Base-by-base conservation (phyloP, 306 rosid genomes). In the Argentina anserina region DNA sequence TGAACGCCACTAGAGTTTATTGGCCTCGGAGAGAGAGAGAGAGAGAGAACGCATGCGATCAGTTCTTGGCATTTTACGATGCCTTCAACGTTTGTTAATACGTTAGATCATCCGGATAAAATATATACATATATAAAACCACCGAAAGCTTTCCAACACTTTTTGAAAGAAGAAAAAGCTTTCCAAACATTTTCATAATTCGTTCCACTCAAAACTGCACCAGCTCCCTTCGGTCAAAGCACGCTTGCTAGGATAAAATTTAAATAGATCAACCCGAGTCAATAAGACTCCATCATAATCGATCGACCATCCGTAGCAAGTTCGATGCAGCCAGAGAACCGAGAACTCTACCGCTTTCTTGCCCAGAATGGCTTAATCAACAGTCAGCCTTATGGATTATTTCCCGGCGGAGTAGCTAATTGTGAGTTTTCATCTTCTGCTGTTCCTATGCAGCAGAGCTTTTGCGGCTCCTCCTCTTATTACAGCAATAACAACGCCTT, bases 381-480 rank as follows among this genome's bases (percentile, higher is more conserved):
- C 72, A 58, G 46, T 21, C 47, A 81, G 4, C 74, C 75, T 0
- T 81, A 78, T 39, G 75, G 56, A 23, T 31, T 40, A 9, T 53
- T 40, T 59, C 78, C 81, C 0, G 76, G 12, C 20, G 37, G 37
- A 28, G 39, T 28, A 13, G 20, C 21, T 28, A 12, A 58, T 5
- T 28, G 37, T 58, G 64, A 61, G 66, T 31, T 31, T 3, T 61
- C 66, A 61, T 15, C 66, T 5, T 14, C 37, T 13, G 36, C 64
- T 6, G 20, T 14, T 12, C 66, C 81, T 14, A 80, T 84, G 84
- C 95, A 87, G 85, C 95, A 87, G 3, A 85, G 83, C 80, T 82
- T 90, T 9, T 89, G 90, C 17, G 84, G 87, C 31, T 84, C 91
- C 5, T 87, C 96, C 41, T 88, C 96, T 26, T 87, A 86, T 36